Percentiles rank a stretch among this genome's conserved stretches.
Conservation (phyloP, 495 filamentous ascomycete species). For the Xylaria flabelliformis region DNA sequence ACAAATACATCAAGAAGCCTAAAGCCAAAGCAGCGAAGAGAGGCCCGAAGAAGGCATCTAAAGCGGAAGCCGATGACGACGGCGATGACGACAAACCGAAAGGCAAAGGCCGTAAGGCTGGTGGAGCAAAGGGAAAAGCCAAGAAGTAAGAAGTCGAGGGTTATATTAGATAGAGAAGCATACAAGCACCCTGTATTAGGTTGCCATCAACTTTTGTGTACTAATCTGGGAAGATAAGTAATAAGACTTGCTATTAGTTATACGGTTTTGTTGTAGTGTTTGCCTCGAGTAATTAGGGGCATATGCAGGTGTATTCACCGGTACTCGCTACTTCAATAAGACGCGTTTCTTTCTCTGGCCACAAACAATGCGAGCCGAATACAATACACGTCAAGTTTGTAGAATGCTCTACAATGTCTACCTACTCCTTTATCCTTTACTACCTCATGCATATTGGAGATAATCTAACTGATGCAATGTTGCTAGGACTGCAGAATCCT, state of each 20-base stretch:
- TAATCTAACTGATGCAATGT: not conserved
- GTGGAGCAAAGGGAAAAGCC: constrained; percentile 49
- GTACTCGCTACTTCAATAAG: constrained; percentile 1
- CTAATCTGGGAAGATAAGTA: not conserved
- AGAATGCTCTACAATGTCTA: not conserved
- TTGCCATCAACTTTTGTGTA: not conserved
- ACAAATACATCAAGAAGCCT: constrained; percentile 93
- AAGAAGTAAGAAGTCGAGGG: constrained; percentile 37
- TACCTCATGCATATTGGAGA: not conserved
- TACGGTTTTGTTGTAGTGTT: not conserved
- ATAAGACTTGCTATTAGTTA: not conserved
- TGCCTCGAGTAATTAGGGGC: not conserved
- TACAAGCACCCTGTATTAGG: not conserved
- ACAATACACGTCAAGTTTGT: not conserved
- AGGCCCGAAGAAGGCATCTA: constrained; percentile 62
- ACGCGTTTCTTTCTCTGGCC: not conserved
- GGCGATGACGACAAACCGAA: constrained; percentile 62
- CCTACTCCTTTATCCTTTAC: not conserved
- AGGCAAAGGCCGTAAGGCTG: constrained; percentile 48
- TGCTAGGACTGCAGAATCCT: not conserved
- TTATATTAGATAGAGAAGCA: constrained; percentile 1
- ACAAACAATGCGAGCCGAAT: not conserved
- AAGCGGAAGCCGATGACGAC: constrained; percentile 53
- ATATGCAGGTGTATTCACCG: not conserved
- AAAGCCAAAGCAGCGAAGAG: constrained; percentile 66